Evolutionary conservation across 2,329 filamentous ascomycete genomes (phyloP).

Genomic region (Tolypocladium endophyticum): DNA sequence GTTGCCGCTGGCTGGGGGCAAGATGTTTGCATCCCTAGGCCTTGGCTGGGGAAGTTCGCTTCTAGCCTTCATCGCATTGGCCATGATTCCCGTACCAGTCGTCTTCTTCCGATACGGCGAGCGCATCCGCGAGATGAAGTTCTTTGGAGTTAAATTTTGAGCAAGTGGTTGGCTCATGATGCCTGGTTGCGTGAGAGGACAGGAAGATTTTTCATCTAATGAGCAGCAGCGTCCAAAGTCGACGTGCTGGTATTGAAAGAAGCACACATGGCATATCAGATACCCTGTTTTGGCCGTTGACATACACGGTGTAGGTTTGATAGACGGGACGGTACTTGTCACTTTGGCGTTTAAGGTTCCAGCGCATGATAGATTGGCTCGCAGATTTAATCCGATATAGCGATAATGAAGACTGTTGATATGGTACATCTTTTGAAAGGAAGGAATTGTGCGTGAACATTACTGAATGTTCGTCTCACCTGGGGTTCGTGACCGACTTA

Average conservation of each 20-base stretch:
- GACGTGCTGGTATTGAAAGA: too few species aligned
- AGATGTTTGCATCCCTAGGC: conserved; percentile 27
- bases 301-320: too few species aligned
- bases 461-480: background rate
- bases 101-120: conserved; percentile 26
- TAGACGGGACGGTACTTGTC: background rate
- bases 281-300: background rate
- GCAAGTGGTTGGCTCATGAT: background rate
- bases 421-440: background rate
- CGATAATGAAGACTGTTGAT: background rate
- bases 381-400: background rate
- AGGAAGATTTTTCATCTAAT: background rate
- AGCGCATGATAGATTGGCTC: background rate
- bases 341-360: background rate
- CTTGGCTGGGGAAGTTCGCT: conserved; percentile 33
- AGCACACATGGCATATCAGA: background rate
- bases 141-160: conserved; percentile 14
- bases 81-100: conserved; percentile 24
- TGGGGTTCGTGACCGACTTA: too few species aligned
- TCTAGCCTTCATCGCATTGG: conserved; percentile 26
- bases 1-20: conserved; percentile 24
- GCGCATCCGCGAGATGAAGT: conserved; percentile 21
- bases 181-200: too few species aligned
- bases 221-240: background rate
- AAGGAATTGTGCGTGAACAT: background rate